Conservation (phyloP, 31 red algal species). For the Endocladia muricata region DNA sequence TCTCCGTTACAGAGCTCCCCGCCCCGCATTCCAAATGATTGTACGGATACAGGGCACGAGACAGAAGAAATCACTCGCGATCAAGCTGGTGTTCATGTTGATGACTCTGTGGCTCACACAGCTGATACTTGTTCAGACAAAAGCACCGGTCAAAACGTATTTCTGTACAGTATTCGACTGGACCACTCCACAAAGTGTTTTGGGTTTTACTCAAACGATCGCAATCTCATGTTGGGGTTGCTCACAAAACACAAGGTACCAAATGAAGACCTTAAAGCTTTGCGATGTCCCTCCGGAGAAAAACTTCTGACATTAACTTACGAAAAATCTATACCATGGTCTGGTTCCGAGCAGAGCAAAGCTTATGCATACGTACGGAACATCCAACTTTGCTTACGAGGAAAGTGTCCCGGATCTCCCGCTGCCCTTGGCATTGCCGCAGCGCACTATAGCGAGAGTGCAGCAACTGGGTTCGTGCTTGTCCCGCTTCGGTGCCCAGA, state of each 20-base stretch:
- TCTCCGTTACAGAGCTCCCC: slow-evolving; percentile 9
- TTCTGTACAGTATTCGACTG: slow-evolving; percentile 9
- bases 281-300: slow-evolving; percentile 51
- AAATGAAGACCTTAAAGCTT: slow-evolving; percentile 33
- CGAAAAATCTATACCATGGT: slow-evolving; percentile 32
- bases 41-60: background rate
- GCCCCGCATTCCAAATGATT: background rate
- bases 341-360: slow-evolving; percentile 7
- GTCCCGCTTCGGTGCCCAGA: slow-evolving; percentile 20
- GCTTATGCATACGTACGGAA: slow-evolving; percentile 46
- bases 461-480: slow-evolving; percentile 35
- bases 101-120: background rate
- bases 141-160: background rate
- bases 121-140: too few species aligned
- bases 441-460: slow-evolving; percentile 16
- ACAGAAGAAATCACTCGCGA: background rate
- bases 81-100: background rate
- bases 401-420: slow-evolving; percentile 37
- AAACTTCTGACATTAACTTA: slow-evolving; percentile 24
- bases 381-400: slow-evolving; percentile 55
- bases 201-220: background rate
- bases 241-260: slow-evolving; percentile 19
- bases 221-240: slow-evolving; percentile 12
- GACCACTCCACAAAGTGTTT: background rate
- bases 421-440: slow-evolving; percentile 11